Percentiles rank a stretch among this genome's conserved stretches.
These are phyloP conservation scores for Suzukiozyma palmioleophila DNA, from an alignment of 1,139 yeast species.

Conservation along the genomic window DNA sequence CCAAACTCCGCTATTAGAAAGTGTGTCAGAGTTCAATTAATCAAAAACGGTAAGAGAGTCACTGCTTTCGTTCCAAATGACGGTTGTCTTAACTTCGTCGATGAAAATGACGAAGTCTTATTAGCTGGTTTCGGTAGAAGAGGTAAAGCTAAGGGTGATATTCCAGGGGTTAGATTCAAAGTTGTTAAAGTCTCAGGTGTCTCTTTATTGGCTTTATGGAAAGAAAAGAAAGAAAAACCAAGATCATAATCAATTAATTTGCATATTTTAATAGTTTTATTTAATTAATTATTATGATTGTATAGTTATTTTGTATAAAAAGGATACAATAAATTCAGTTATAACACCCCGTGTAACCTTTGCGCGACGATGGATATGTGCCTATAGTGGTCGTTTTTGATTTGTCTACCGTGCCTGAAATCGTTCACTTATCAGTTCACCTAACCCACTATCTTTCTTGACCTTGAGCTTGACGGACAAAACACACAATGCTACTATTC, in stretches of 20 bases:
- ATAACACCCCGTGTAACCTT: neutral
- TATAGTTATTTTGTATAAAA: neutral
- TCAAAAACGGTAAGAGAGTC: conserved; percentile 99
- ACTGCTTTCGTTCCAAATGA: conserved; percentile 99
- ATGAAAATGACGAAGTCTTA: conserved; percentile 98
- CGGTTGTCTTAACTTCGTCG: conserved; percentile 99
- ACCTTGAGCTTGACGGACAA: no score
- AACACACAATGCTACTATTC: no score
- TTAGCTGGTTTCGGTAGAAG: conserved; percentile 99
- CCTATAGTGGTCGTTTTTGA: no score
- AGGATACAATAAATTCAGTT: conserved; percentile 1
- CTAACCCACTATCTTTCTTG: no score
- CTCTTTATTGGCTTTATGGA: conserved; percentile 98
- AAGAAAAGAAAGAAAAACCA: conserved; percentile 99
- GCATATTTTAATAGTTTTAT: conserved; percentile 1
- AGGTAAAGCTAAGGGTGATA: conserved; percentile 99
- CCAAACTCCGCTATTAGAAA: conserved; percentile 99
- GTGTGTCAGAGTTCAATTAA: conserved; percentile 99
- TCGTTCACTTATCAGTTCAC: no score
- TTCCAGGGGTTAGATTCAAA: conserved; percentile 99
- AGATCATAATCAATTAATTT: conserved; percentile 60
- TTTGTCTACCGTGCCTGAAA: no score
- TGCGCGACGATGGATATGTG: no score
- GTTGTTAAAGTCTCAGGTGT: conserved; percentile 99
- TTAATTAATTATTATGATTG: conserved; percentile 1